Evolutionary conservation across 2,329 filamentous ascomycete genomes (phyloP), one percentile per base, ranked within the genome.

Genomic region (Neofusicoccum sp.): DNA sequence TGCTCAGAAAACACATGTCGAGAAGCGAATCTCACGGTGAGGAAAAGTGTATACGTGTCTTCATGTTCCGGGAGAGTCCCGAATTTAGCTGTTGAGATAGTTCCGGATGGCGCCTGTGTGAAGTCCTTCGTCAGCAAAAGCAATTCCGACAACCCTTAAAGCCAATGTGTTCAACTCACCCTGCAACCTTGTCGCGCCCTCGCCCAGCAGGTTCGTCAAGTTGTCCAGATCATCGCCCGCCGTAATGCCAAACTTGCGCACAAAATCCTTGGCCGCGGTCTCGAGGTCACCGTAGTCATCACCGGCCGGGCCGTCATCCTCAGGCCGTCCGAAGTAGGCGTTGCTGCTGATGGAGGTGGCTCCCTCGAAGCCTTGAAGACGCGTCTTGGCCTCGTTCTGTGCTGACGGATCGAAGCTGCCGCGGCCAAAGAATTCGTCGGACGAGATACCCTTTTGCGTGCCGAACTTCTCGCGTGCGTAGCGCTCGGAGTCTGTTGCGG

Each of bases 361-460:
- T 45, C 95, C 92, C 76, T 98, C 93, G 71, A 99, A 99, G 48
- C 92, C 90, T 79, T 91, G 88, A 58, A 99, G 84, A 41, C 95
- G 86, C 26, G 83, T 82, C 80, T 96, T 96, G 68, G 95, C 93
- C 79, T 97, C 93, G 56, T 86, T 82, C 72, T 95, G 89, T 7
- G 89, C 86, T 60, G 82, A 82, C 38, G 93, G 87, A 73, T 99
- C 93, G 76, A 88, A 98, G 60, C 84, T 79, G 58, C 92, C 91
- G 74, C 95, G 93, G 70, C 93, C 92, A 73, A 99, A 99, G 82
- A 96, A 99, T 74, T 99, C 95, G 74, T 99, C 95, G 0, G 93
- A 97, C 0, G 92, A 97, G 67, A 99, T 99, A 68, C 90, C 90
- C 81, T 98, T 98, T 75, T 99, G 95, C 44, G 77, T 78, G 63